These are phyloP conservation scores for Diaporthe eres DNA, from an alignment of 2,329 filamentous ascomycete species.

Conservation along the genomic window DNA sequence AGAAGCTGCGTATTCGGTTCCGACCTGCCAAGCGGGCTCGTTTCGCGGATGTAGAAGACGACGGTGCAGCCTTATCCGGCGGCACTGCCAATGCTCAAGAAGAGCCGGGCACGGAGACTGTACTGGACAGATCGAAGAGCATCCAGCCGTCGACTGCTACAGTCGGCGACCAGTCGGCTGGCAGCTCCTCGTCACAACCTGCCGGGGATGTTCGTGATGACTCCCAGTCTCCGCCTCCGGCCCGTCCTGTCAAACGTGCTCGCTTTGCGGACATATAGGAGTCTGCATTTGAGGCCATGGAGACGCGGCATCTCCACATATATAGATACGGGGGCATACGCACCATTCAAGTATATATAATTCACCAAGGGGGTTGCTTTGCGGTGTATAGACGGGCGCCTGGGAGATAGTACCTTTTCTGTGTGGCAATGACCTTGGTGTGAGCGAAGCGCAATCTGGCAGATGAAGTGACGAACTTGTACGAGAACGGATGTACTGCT, in stretches of 20 bases:
- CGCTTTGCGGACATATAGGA: conserved; percentile 6
- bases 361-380: neutral
- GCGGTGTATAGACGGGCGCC: neutral
- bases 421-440: neutral
- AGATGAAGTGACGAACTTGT: neutral
- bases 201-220: neutral
- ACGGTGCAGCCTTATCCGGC: neutral
- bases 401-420: neutral
- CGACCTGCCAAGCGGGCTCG: conserved; percentile 26
- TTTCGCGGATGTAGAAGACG: neutral
- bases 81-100: no score
- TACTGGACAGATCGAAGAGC: neutral
- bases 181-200: neutral
- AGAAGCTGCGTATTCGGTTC: no score
- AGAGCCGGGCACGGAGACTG: neutral
- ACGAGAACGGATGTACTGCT: neutral
- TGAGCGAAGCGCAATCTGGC: neutral
- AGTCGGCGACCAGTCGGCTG: neutral
- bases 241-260: conserved; percentile 26
- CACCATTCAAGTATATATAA: neutral
- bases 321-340: neutral
- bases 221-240: neutral
- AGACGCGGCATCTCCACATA: neutral
- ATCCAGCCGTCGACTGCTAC: neutral
- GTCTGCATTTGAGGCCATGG: neutral